These are phyloP conservation scores for Eucalyptus dawsonii DNA, from an alignment of 345 rosid genomes.

Conservation along the genomic window DNA sequence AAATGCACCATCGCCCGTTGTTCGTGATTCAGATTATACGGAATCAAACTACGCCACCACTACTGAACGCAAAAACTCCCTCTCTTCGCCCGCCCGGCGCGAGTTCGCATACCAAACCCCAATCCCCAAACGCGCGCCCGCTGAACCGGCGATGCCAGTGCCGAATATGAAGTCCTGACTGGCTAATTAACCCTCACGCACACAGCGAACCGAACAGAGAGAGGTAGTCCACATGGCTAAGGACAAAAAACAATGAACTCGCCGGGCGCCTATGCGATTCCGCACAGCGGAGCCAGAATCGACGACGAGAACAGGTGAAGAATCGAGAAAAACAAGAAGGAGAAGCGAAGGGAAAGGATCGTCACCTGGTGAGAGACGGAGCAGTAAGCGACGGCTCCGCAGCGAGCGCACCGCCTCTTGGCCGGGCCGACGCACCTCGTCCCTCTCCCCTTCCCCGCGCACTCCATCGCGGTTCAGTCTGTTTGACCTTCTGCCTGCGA, in stretches of 20 bases:
- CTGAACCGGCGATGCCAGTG: neutral
- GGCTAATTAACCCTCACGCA: neutral
- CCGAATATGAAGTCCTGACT: neutral
- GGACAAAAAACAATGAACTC: neutral
- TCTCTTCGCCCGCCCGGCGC: neutral
- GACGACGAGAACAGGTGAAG: neutral
- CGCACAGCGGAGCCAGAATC: neutral
- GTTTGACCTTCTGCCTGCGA: neutral
- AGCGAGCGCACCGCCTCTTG: slow-evolving; percentile 49
- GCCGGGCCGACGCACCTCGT: slow-evolving; percentile 56
- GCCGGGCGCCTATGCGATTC: neutral
- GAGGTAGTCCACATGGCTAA: neutral
- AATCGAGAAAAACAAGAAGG: neutral
- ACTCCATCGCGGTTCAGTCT: slow-evolving; percentile 32
- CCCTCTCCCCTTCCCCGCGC: slow-evolving; percentile 61
- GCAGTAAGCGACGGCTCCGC: slow-evolving; percentile 83
- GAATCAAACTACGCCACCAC: neutral
- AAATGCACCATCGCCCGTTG: neutral
- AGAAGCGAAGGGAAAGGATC: neutral
- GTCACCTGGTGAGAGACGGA: slow-evolving; percentile 75
- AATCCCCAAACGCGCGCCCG: neutral
- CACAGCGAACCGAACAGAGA: neutral
- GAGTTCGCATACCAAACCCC: neutral
- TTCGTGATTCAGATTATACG: neutral
- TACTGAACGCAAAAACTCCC: neutral